A percentile compares a stretch with the other conserved stretches of the same genome.
Conservation (phyloP, 2,329 filamentous ascomycete genomes). For the Lomentospora prolificans region DNA sequence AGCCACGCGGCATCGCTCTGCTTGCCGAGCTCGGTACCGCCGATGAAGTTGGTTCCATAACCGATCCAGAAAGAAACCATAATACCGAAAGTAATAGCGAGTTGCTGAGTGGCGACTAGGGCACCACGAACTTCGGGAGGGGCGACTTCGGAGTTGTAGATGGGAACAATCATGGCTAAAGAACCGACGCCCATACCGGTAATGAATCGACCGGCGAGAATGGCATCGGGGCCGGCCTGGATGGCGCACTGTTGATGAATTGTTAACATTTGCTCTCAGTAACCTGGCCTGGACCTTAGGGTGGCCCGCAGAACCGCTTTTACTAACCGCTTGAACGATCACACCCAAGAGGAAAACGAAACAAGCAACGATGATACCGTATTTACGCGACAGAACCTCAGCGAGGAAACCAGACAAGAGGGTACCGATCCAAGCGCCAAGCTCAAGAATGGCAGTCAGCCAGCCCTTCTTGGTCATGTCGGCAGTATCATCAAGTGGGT, state of each 20-base stretch:
- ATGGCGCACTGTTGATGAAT: background rate
- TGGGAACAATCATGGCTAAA: constrained; percentile 56
- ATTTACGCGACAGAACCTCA: constrained; percentile 59
- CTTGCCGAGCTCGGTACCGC: constrained; percentile 32
- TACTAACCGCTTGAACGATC: constrained; percentile 44
- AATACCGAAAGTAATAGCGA: constrained; percentile 52
- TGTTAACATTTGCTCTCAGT: too few species aligned
- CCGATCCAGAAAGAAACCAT: constrained; percentile 57
- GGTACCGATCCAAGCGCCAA: constrained; percentile 69
- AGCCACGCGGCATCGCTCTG: constrained; percentile 66
- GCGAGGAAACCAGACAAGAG: constrained; percentile 63
- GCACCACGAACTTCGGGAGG: constrained; percentile 33
- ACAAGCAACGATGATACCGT: constrained; percentile 56
- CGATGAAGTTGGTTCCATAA: constrained; percentile 57
- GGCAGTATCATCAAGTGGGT: constrained; percentile 30
- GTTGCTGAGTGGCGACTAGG: constrained; percentile 37
- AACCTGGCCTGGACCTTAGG: too few species aligned
- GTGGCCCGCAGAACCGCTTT: too few species aligned
- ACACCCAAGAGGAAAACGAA: constrained; percentile 54
- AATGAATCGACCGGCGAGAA: constrained; percentile 7
- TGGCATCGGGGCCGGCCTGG: constrained; percentile 3
- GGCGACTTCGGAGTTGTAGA: constrained; percentile 38
- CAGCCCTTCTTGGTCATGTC: constrained; percentile 47
- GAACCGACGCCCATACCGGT: constrained; percentile 53
- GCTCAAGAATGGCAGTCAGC: constrained; percentile 60